Evolutionary conservation across 1,284 basidiomycete species (phyloP).

Genomic region (Albatrellus sp.): DNA sequence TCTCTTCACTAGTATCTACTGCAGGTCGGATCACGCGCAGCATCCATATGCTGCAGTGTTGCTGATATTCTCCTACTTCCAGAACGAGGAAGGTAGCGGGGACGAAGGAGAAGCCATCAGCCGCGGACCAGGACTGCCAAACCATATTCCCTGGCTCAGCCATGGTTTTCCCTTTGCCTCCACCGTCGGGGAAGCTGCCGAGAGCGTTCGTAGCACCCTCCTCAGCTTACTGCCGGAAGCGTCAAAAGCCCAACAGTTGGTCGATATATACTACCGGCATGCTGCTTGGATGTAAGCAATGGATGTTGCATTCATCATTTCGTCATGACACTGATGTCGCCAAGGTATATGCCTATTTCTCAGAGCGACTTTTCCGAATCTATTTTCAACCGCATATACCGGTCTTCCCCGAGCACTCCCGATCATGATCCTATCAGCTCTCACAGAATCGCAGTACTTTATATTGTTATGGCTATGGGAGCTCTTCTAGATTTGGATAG

Average conservation of each 20-base stretch:
- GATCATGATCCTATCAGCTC: conserved; percentile 31
- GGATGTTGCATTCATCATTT: neutral
- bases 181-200: conserved; percentile 26
- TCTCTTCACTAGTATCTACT: conserved; percentile 21
- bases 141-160: conserved; percentile 44
- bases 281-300: conserved; percentile 54
- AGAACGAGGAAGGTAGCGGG: conserved; percentile 48
- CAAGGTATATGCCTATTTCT: conserved; percentile 51
- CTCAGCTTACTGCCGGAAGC: conserved; percentile 33
- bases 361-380: conserved; percentile 39
- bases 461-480: conserved; percentile 22
- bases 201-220: conserved; percentile 30
- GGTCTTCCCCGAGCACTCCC: conserved; percentile 20
- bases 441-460: conserved; percentile 28
- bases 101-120: conserved; percentile 30
- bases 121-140: conserved; percentile 28
- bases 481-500: conserved; percentile 29
- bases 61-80: conserved; percentile 8
- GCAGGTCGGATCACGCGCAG: conserved; percentile 16
- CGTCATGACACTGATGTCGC: neutral
- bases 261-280: conserved; percentile 45
- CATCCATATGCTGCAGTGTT: conserved; percentile 4
- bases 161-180: conserved; percentile 46
- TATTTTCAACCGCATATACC: conserved; percentile 42
- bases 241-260: conserved; percentile 28